Evolutionary conservation across 306 rosid species (phyloP), one percentile per base, ranked within the genome.

Genomic region (Quillaja saponaria): DNA sequence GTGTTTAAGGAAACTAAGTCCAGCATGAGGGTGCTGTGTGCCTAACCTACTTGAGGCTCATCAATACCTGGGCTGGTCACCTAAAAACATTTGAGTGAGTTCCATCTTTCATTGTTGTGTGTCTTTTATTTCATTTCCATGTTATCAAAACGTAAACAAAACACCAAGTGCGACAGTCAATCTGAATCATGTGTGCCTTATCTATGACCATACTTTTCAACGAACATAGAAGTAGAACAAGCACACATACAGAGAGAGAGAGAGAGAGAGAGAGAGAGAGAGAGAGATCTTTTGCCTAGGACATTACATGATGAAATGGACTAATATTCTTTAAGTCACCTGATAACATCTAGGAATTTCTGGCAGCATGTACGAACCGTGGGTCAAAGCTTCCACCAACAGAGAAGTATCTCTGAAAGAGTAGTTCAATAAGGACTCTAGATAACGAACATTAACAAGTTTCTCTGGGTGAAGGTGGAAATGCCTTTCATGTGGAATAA

Each of bases 311-410:
- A 37, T 5, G 6, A 37, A 37, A 37, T 10, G 6, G 40, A 37
- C 10, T 10, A 37, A 37, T 37, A 34, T 9, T 46, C 55, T 21
- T 44, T 3, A 46, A 12, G 34, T 76, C n/a, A 91, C 98, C 95
- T 91, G 92, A 67, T 91, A 91, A 72, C 96, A 82, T 76, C 81
- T 80, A 25, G 96, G 96, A 65, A 82, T 77, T 62, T 86, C 87
- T 0, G 90, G 90, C 58, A 86, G 82, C 98, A 88, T 86, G 76
- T 81, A 91, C 18, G 98, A 88, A 59, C 98, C 98, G 62, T 91
- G 98, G 13, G 98, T 86, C 25, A 91, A 17, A 39, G 98, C 98
- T 80, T 91, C 98, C 16, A 86, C 78, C 20, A 91, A 62, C 17
- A 91, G 73, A 13, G 90, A 66, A n/a, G 67, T 51, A 47, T 91